Base-by-base conservation (phyloP, 495 filamentous ascomycete species). In the Aspergillus indologenus region DNA sequence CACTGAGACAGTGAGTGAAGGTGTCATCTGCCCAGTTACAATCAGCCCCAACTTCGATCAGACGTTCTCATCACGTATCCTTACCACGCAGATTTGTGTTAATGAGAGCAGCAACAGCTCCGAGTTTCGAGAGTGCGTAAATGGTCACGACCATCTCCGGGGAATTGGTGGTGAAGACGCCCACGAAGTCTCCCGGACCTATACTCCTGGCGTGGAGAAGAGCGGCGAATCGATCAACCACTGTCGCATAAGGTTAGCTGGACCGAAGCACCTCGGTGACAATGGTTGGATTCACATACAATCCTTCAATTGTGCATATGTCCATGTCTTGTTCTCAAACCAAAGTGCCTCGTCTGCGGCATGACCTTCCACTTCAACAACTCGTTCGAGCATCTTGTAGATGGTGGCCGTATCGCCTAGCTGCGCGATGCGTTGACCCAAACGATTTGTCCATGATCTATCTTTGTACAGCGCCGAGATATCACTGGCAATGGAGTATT, bases 21-120 rank as follows among this genome's bases (percentile, higher is more conserved):
- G 92, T 81, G 31, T 78, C 78, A 40, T 80, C 78, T 82, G 49
- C 23, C 11, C 29, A 18, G 19, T 3, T 3, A 9, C 15, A 26
- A 54, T 53, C 19, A 55, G 55, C 44, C 45, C 46, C 12, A 8
- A 0, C 42, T 46, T 45, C n/a, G 47, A 7, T 46, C 31, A 24
- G 17, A 8, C 11, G 29, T 34, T 9, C 2, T 31, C 6, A 29
- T 1, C 11, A n/a, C 9, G 4, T 26, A 18, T 70, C 45, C 83
- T 40, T 81, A 58, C 87, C 89, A 15, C 82, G 81, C 21, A 98
- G 72, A 62, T 96, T 97, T 65, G 91, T 95, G 69, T 98, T 98
- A 67, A 98, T 86, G 64, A 96, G 89, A 3, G 93, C 92, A 19
- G 92, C 88, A 34, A 83, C 85, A 0, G 89, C 91, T 1, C 94